Conservation (phyloP, 352 stramenopile genomes). For the Phytophthora aleatoria region DNA sequence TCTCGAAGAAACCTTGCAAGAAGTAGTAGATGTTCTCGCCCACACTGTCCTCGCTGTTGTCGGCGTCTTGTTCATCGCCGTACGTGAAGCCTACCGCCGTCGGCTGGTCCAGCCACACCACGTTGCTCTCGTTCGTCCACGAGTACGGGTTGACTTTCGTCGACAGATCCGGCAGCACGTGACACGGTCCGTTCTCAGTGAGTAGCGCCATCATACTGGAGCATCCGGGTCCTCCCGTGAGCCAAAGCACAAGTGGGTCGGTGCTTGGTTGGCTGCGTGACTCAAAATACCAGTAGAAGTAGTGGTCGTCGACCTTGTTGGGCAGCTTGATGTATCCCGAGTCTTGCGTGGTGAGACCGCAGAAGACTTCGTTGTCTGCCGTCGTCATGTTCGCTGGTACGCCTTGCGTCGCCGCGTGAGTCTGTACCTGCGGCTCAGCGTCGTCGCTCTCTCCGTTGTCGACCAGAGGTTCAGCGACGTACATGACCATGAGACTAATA, state of each 20-base stretch:
- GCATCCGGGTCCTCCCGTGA: constrained; percentile 64
- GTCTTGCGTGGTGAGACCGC: constrained; percentile 50
- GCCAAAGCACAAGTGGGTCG: constrained; percentile 68
- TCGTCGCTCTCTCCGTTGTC: constrained; percentile 13
- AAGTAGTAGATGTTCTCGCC: constrained; percentile 77
- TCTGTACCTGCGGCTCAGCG: constrained; percentile 22
- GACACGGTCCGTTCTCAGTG: constrained; percentile 72
- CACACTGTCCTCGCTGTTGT: constrained; percentile 54
- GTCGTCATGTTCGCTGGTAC: constrained; percentile 15
- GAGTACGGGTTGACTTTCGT: constrained; percentile 62
- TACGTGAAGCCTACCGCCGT: constrained; percentile 67
- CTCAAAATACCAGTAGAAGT: constrained; percentile 82
- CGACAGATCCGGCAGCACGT: constrained; percentile 52
- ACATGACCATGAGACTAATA: constrained; percentile 30
- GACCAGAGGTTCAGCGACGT: constrained; percentile 20
- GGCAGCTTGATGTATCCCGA: constrained; percentile 63
- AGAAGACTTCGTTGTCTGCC: constrained; percentile 39
- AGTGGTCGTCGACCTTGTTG: constrained; percentile 73
- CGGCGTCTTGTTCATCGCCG: constrained; percentile 36
- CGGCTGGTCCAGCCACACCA: constrained; percentile 76
- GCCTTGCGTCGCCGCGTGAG: constrained; percentile 24
- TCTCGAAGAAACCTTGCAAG: constrained; percentile 61
- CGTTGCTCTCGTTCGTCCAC: constrained; percentile 74
- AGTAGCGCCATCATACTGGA: constrained; percentile 69
- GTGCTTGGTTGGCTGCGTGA: constrained; percentile 47